phyloP scores from a whole-genome alignment of 306 rosid genomes.

The Inga oerstediana region DNA sequence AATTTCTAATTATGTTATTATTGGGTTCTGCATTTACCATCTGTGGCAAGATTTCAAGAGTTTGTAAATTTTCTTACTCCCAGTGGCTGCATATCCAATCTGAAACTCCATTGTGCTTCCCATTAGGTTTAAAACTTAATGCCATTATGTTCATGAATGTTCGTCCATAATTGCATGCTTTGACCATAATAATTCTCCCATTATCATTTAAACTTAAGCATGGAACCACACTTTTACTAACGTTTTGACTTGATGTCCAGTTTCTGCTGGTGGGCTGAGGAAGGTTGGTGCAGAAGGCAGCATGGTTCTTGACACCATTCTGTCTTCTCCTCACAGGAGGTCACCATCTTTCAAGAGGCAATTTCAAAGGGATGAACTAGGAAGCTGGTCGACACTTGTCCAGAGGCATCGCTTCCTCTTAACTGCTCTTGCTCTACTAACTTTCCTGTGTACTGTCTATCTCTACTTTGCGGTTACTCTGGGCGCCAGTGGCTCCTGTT shows the following conservation, averaged over 20 bases:
- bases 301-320: conserved; percentile 81
- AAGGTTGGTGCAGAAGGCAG: conserved; percentile 46
- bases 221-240: conserved; percentile 9
- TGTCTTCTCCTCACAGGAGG: conserved; percentile 71
- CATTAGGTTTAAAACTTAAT: not conserved
- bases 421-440: conserved; percentile 64
- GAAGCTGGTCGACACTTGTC: conserved; percentile 74
- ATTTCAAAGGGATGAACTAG: conserved; percentile 65
- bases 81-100: not conserved
- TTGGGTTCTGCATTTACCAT: not conserved
- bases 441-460: conserved; percentile 75
- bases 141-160: not conserved
- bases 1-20: not conserved
- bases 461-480: conserved; percentile 88
- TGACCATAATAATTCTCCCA: conserved; percentile 9
- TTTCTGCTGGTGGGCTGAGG: conserved; percentile 54
- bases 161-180: not conserved
- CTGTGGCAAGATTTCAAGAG: not conserved
- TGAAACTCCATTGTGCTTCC: not conserved
- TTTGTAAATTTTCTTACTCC: not conserved
- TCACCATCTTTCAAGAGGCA: conserved; percentile 71
- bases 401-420: conserved; percentile 89
- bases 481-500: conserved; percentile 59
- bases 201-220: not conserved
- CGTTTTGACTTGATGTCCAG: conserved; percentile 34